Conservation (phyloP, 1,139 yeast genomes). For the Kodamaea derodonti region DNA sequence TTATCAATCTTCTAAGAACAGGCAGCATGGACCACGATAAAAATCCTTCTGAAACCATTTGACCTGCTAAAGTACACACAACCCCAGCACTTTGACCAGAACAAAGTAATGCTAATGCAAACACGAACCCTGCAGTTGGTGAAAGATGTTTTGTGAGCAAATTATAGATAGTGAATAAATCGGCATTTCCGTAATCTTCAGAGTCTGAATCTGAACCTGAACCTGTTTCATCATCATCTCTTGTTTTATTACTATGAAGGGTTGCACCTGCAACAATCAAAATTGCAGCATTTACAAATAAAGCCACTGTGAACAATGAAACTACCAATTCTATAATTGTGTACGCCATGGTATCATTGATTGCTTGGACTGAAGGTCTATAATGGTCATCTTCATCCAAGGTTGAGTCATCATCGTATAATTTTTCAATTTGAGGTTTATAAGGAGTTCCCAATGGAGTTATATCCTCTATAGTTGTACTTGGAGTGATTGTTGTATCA, state of each 20-base stretch:
- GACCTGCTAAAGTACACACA: constrained; percentile 96
- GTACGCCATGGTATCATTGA: constrained; percentile 63
- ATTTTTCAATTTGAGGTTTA: constrained; percentile 11
- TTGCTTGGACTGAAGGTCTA: constrained; percentile 69
- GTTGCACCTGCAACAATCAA: constrained; percentile 85
- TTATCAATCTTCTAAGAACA: constrained; percentile 76
- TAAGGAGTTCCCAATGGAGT: constrained; percentile 13
- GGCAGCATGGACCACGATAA: constrained; percentile 83
- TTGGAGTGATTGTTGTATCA: not conserved
- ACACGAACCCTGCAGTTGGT: constrained; percentile 87
- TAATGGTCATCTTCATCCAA: constrained; percentile 31
- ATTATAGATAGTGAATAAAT: constrained; percentile 78
- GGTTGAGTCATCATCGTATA: constrained; percentile 10
- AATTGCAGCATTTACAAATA: constrained; percentile 82
- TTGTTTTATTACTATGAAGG: constrained; percentile 22
- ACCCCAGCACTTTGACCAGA: constrained; percentile 99
- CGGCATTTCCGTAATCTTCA: constrained; percentile 58
- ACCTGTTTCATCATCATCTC: constrained; percentile 39
- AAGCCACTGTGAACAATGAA: constrained; percentile 73
- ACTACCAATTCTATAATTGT: constrained; percentile 74
- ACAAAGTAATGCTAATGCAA: constrained; percentile 86
- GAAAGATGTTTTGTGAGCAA: constrained; percentile 71
- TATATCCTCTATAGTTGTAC: constrained; percentile 4
- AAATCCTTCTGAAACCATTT: constrained; percentile 94
- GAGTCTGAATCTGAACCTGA: constrained; percentile 39